Evolutionary conservation across 2,329 filamentous ascomycete genomes (phyloP).

Genomic region (Aureobasidium sp.): DNA sequence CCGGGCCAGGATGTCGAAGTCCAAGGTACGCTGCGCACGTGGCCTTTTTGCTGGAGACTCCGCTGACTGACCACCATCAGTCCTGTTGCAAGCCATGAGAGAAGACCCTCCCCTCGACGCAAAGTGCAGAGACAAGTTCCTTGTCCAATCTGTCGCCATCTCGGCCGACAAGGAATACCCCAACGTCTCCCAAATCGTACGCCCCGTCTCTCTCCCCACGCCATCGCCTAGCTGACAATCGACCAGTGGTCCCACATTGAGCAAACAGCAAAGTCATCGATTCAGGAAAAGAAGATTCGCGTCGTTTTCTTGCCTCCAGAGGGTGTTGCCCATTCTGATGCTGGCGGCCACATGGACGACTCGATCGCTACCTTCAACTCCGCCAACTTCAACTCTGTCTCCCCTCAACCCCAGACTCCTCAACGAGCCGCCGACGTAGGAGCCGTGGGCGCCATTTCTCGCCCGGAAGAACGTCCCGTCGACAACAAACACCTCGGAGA

Average conservation of each 20-base stretch:
- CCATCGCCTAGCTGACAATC: constrained; percentile 17
- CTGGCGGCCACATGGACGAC: constrained; percentile 25
- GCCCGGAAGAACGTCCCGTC: constrained; percentile 32
- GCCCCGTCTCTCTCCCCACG: constrained; percentile 27
- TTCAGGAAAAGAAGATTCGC: constrained; percentile 93
- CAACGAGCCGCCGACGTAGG: constrained; percentile 27
- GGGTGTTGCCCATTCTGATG: constrained; percentile 28
- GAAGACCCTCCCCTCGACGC: constrained; percentile 78
- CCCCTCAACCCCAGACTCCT: constrained; percentile 44
- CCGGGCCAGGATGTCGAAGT: constrained; percentile 86
- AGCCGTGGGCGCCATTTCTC: constrained; percentile 33
- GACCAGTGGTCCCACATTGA: constrained; percentile 67
- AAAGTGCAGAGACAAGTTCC: constrained; percentile 95
- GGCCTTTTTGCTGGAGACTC: constrained; percentile 11
- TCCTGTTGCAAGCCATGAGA: constrained; percentile 97
- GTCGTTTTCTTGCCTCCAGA: constrained; percentile 73
- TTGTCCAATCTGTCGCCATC: constrained; percentile 86
- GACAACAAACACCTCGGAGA: constrained; percentile 37
- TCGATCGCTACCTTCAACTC: constrained; percentile 51
- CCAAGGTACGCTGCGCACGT: constrained; percentile 56
- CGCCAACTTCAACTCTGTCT: constrained; percentile 50
- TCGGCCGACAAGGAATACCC: constrained; percentile 67
- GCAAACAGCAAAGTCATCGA: constrained; percentile 64
- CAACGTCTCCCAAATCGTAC: constrained; percentile 73
- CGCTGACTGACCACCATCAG: constrained; percentile 39